Percentiles rank a stretch among this genome's conserved stretches.
Conservation (phyloP, 805 yeast genomes). For the Metschnikowia baotianmanensis region DNA sequence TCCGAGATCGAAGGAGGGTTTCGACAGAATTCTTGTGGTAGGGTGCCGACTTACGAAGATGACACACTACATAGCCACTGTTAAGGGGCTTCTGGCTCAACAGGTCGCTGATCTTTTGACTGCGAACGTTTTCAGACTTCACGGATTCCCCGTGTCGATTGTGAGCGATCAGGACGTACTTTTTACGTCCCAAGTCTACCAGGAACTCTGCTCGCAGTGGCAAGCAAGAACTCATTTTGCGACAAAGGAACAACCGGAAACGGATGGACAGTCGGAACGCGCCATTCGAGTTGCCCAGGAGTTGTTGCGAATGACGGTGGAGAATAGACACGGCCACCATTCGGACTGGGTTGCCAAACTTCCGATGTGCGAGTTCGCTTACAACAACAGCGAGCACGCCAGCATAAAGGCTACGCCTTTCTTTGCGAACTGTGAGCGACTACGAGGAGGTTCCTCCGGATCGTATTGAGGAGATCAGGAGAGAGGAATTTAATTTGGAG, state of each 20-base stretch:
- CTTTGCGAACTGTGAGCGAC: conserved; percentile 1
- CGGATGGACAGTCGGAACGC: conserved; percentile 5
- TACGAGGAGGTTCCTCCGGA: too few species aligned
- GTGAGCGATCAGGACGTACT: neutral
- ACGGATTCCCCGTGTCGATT: neutral
- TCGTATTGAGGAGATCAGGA: too few species aligned
- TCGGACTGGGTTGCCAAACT: neutral
- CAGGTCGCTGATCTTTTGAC: neutral
- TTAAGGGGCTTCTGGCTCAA: neutral
- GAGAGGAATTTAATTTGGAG: too few species aligned
- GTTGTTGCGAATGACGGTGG: neutral
- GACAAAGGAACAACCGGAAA: neutral
- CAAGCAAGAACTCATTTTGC: neutral
- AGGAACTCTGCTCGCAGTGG: neutral
- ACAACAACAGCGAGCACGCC: neutral
- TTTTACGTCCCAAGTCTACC: neutral
- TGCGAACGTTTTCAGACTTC: neutral
- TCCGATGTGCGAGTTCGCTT: conserved; percentile 3
- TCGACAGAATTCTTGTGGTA: conserved; percentile 1
- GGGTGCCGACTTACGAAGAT: neutral
- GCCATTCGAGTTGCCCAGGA: neutral
- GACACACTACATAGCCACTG: neutral
- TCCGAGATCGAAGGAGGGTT: neutral
- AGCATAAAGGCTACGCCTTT: neutral
- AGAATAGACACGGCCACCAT: neutral